These are phyloP conservation scores for Letharia lupina DNA, from an alignment of 495 filamentous ascomycete species.

Conservation along the genomic window DNA sequence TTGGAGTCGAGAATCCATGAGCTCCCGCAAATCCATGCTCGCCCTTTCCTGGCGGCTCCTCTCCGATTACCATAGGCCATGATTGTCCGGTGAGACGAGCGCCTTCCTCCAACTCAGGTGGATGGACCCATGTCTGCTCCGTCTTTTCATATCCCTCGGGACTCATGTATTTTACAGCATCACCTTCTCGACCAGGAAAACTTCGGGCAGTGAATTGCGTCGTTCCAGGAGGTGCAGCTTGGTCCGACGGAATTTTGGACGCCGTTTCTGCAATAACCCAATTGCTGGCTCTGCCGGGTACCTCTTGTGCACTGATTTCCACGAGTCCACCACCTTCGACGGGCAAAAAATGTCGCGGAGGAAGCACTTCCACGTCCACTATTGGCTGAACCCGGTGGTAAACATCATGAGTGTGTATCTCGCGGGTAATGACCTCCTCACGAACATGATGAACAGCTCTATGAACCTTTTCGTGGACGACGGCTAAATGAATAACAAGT, in stretches of 20 bases:
- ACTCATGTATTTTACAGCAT: constrained; percentile 25
- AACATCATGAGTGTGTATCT: constrained; percentile 49
- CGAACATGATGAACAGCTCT: constrained; percentile 38
- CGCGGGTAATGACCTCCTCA: constrained; percentile 44
- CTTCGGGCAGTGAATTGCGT: constrained; percentile 23
- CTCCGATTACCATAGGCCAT: constrained; percentile 28
- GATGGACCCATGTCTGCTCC: constrained; percentile 34
- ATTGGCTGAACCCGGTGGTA: constrained; percentile 47
- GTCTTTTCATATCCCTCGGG: constrained; percentile 32
- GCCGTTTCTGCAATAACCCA: constrained; percentile 31
- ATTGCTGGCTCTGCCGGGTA: constrained; percentile 27
- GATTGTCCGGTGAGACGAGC: constrained; percentile 30
- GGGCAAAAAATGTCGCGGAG: constrained; percentile 29
- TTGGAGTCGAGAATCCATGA: constrained; percentile 2
- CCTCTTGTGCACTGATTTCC: constrained; percentile 26
- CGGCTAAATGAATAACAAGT: constrained; percentile 31
- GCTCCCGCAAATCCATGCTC: background rate
- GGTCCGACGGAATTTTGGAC: constrained; percentile 32
- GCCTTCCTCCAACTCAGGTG: constrained; percentile 30
- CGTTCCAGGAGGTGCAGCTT: constrained; percentile 31
- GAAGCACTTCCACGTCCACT: constrained; percentile 39
- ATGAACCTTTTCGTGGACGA: constrained; percentile 45
- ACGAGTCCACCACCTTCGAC: constrained; percentile 28
- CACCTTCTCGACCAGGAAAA: constrained; percentile 24
- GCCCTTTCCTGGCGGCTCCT: background rate